Percentiles rank a stretch among this genome's conserved stretches.
These are phyloP conservation scores for Calamus simplicifolius DNA, from an alignment of 176 grass and related monocot genomes.

Conservation along the genomic window DNA sequence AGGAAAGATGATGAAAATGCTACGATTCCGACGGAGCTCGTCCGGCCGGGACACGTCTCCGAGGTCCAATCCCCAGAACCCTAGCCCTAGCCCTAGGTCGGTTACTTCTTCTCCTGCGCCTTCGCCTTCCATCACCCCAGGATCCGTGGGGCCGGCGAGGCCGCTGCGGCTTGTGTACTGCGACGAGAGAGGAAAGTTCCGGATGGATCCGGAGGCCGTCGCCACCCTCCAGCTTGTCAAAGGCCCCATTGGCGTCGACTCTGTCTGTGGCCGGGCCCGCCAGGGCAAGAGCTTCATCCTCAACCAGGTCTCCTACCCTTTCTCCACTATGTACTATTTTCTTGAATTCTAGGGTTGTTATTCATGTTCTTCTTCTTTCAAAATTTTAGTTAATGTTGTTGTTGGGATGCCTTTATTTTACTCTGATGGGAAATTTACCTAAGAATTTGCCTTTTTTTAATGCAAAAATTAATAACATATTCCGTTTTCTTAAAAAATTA, in stretches of 20 bases:
- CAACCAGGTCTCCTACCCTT: constrained; percentile 36
- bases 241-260: constrained; percentile 59
- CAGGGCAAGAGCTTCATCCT: constrained; percentile 90
- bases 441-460: no score
- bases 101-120: constrained; percentile 4
- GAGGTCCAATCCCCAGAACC: constrained; percentile 6
- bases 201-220: constrained; percentile 67
- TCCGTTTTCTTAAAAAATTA: no score
- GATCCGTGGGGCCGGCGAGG: constrained; percentile 21
- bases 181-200: constrained; percentile 54
- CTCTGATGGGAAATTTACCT: no score
- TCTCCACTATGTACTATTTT: neutral
- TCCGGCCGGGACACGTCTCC: constrained; percentile 13
- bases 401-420: no score
- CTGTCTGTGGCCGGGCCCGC: constrained; percentile 63
- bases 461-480: no score
- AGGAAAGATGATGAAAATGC: constrained; percentile 53
- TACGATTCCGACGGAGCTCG: constrained; percentile 42
- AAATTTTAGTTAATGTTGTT: no score
- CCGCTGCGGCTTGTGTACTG: constrained; percentile 68
- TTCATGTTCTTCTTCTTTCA: neutral
- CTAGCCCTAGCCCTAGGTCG: constrained; percentile 1
- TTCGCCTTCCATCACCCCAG: constrained; percentile 13
- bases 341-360: neutral
- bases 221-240: constrained; percentile 65